Conservation (phyloP, 1,284 basidiomycete species). For the Gomphus sp. region DNA sequence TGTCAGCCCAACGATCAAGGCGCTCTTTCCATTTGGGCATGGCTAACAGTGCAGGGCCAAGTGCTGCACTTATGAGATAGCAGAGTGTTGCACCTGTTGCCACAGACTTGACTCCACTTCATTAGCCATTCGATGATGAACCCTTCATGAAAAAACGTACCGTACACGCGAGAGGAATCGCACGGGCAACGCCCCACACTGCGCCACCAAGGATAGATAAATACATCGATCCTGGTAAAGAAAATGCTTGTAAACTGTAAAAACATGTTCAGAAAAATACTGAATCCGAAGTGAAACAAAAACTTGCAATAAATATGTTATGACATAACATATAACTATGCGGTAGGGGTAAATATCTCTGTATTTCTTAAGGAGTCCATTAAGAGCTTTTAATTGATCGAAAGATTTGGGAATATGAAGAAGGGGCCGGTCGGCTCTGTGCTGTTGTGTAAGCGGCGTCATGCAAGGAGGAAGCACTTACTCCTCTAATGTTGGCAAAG, state of each 20-base stretch:
- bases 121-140: background rate
- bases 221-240: conserved; percentile 97
- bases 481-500: conserved; percentile 73
- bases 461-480: conserved; percentile 28
- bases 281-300: conserved; percentile 18
- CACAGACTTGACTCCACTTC: conserved; percentile 44
- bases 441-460: conserved; percentile 8
- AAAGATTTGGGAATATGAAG: conserved; percentile 81
- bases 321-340: conserved; percentile 75
- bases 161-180: conserved; percentile 84
- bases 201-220: conserved; percentile 94
- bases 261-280: conserved; percentile 13
- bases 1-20: conserved; percentile 74
- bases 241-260: conserved; percentile 87
- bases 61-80: conserved; percentile 84
- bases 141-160: conserved; percentile 20
- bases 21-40: conserved; percentile 77
- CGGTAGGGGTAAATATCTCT: conserved; percentile 75
- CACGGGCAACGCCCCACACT: conserved; percentile 88
- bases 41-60: conserved; percentile 83
- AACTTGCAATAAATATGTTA: conserved; percentile 86
- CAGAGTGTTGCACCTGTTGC: conserved; percentile 88
- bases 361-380: conserved; percentile 81
- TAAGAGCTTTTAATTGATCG: conserved; percentile 71
- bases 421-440: conserved; percentile 61